A percentile compares a stretch with the other conserved stretches of the same genome.
phyloP scores from a whole-genome alignment of 371 early-diverging fungal species.

The Basidiobolus heterosporus region DNA sequence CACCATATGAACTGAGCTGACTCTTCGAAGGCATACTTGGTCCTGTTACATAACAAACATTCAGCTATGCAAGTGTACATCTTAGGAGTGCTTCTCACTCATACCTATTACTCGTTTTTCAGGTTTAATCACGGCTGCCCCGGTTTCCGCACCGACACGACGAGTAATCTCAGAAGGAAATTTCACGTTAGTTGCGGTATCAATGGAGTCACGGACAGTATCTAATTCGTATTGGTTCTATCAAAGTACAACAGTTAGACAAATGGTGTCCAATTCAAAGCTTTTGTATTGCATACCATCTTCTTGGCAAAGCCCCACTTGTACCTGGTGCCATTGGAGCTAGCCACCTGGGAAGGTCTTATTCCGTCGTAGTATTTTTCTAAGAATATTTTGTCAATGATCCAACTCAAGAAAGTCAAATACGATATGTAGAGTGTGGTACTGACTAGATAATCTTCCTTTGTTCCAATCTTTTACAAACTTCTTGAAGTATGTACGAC shows the following conservation, averaged over 20 bases:
- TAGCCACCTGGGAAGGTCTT: constrained; percentile 36
- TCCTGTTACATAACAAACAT: too few species aligned
- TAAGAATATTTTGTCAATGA: constrained; percentile 6
- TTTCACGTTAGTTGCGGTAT: constrained; percentile 28
- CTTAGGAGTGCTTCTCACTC: too few species aligned
- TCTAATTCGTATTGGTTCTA: constrained; percentile 33
- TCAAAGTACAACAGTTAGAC: neutral
- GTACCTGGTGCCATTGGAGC: constrained; percentile 44
- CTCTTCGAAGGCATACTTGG: too few species aligned
- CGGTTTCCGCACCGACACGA: too few species aligned
- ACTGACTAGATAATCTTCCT: constrained; percentile 34
- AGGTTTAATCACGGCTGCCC: too few species aligned
- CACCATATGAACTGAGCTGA: too few species aligned
- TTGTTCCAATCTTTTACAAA: constrained; percentile 64
- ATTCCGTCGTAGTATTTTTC: constrained; percentile 52
- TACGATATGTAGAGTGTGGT: neutral
- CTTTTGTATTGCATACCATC: constrained; percentile 8
- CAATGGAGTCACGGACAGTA: constrained; percentile 35
- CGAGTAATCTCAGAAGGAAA: too few species aligned
- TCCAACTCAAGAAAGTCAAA: neutral
- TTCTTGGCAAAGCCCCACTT: constrained; percentile 63
- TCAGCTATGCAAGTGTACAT: too few species aligned
- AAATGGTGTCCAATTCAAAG: neutral
- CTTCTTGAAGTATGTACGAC: constrained; percentile 55
- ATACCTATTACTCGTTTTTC: too few species aligned